Conservation (phyloP, 2,329 filamentous ascomycete species). For the Domatiomyces catenatus region DNA sequence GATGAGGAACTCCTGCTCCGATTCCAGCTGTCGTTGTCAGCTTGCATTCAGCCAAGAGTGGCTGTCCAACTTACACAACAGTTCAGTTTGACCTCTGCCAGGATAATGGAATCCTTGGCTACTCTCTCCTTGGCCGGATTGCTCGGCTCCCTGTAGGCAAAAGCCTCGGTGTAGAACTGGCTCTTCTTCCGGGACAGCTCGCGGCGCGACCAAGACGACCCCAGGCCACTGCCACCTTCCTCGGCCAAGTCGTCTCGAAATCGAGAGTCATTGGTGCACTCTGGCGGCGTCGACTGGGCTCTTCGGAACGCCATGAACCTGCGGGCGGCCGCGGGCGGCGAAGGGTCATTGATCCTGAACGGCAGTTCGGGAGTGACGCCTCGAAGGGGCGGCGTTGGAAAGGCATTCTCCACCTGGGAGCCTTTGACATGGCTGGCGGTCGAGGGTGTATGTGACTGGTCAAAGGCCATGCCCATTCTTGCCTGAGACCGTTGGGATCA, state of each 20-base stretch:
- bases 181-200: constrained; percentile 22
- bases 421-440: constrained; percentile 3
- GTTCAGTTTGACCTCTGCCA: constrained; percentile 51
- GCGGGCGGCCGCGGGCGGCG: constrained; percentile 9
- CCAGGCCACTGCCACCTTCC: constrained; percentile 6
- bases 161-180: constrained; percentile 28
- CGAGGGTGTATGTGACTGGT: background rate
- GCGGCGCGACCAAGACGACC: constrained; percentile 11
- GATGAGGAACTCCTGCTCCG: constrained; percentile 61
- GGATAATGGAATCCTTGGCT: constrained; percentile 41
- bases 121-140: constrained; percentile 32
- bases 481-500: background rate
- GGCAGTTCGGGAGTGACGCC: constrained; percentile 1
- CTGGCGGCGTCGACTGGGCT: constrained; percentile 15
- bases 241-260: constrained; percentile 10
- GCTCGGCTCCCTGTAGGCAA: constrained; percentile 24
- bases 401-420: constrained; percentile 13
- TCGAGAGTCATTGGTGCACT: constrained; percentile 11
- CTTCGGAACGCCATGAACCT: constrained; percentile 4
- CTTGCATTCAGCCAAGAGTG: background rate
- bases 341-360: constrained; percentile 7
- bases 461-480: background rate
- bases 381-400: constrained; percentile 13
- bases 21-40: constrained; percentile 38
- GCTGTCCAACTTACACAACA: constrained; percentile 37